Evolutionary conservation across 495 filamentous ascomycete species (phyloP), one percentile per base, ranked within the genome.

Genomic region (Penicillium argentinense): DNA sequence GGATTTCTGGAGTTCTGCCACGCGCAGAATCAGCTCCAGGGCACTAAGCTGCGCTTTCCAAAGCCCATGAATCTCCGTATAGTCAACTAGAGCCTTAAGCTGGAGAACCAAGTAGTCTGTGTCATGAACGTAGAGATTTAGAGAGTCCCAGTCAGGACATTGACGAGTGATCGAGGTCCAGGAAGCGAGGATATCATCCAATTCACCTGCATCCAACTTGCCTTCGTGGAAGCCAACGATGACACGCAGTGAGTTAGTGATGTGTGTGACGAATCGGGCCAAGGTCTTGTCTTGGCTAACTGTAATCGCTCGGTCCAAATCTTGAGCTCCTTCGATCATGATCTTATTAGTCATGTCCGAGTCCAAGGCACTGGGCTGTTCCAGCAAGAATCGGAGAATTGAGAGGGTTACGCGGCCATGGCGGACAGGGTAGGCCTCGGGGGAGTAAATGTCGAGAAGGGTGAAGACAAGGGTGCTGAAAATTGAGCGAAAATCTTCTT

Each of bases 51-150:
- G 68, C 7, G 83, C 62, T 45, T 74, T 69, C 48, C 73, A 77
- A 9, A 80, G 66, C 2, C 89, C 90, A 45, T 86, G 86, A 57
- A 91, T 85, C 25, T 85, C 84, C 2, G 89, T 75, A 54, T 87
- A 95, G 43, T 96, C 86, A 14, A 81, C 77, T n/a, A 91, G 57
- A 2, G 81, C 76, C 46, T 82, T 77, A 9, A 95, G 71, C 44
- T 89, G 83, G 26, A 72, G 55, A 9, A 87, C 47, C 42, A 83
- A 80, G 16, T 76, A 74, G 4, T 76, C 67, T 4, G 79, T 57
- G 51, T 90, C 81, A 42, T 88, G 82, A 26, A 95, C 60, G n/a
- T 65, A 63, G 9, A 61, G 57, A n/a, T 74, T 45, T 13, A 95
- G 56, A 1, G 78, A 68, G 8, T 69, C 54, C 59, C 66, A 74